Evolutionary conservation across 2,329 filamentous ascomycete species (phyloP), one percentile per base, ranked within the genome.

Genomic region (Claviceps pazoutovae): DNA sequence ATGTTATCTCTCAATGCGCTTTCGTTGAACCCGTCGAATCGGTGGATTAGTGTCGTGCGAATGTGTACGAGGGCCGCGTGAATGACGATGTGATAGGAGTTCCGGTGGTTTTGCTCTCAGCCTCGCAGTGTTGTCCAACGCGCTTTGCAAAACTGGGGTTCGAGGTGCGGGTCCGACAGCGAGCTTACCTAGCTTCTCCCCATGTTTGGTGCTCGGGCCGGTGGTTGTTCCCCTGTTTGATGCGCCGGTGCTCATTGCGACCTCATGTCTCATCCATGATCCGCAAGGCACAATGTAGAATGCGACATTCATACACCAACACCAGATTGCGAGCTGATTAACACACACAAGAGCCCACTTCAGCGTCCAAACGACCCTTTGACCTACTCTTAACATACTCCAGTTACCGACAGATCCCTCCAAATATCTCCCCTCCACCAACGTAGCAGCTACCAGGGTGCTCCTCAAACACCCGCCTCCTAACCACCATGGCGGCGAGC

Each of bases 401-500:
- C 30, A 34, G 30, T 11, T 4, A 4, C 30, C 30, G 9, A 34
- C 30, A 11, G 3, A 34, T 34, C 9, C 30, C 30, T 34, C 9
- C 30, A 8, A 34, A 34, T 34, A 34, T 34, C 3, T 34, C 30
- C 30, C 9, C 30, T 34, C 30, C 30, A 34, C 9, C 30, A 34
- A 34, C 9, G 30, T 3, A 34, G 30, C 30, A 34, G 30, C 9
- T 34, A 11, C 30, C 17, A 13, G 9, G 8, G 17, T 9, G 2
- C 39, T 23, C 43, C 13, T 45, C 26, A 30, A 30, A 30, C 30
- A 7, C 39, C 17, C 17, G 26, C 23, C 16, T 19, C 34, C 42
- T 9, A 37, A 46, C 46, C 49, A 47, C 30, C 59, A 81, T 81
- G 78, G 75, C 78, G 54, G 72, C 78, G 55, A 80, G 69, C 64